Evolutionary conservation across 495 filamentous ascomycete species (phyloP).

Genomic region (Neurospora hispaniola): DNA sequence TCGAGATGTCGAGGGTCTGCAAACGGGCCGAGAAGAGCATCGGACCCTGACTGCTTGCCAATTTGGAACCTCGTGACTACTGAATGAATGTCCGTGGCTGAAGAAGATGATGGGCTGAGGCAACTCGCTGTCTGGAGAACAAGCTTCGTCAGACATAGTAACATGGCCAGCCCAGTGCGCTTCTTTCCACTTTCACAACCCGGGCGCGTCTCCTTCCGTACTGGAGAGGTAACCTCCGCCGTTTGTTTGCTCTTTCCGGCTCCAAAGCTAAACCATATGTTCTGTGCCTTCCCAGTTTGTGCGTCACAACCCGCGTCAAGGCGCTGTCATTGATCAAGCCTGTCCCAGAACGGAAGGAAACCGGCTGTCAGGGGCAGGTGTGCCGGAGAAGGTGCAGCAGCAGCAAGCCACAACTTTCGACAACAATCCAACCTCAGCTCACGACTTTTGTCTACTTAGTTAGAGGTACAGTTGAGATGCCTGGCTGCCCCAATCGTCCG

Average conservation of each 20-base stretch:
- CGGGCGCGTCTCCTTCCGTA: background rate
- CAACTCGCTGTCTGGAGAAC: background rate
- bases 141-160: background rate
- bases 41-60: background rate
- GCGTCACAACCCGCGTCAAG: background rate
- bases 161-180: background rate
- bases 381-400: background rate
- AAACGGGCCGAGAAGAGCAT: background rate
- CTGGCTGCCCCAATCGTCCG: background rate
- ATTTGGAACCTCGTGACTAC: background rate
- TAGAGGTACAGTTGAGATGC: background rate
- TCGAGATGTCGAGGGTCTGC: background rate
- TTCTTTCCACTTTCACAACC: background rate
- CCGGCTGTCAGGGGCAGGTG: background rate
- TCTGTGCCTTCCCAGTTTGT: slow-evolving; percentile 1
- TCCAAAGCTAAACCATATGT: background rate
- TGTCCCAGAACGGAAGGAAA: background rate
- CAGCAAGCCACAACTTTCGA: background rate
- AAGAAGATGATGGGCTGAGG: background rate
- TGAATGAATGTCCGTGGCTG: background rate
- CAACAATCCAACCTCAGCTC: background rate
- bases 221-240: background rate
- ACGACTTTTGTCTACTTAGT: background rate
- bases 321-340: background rate
- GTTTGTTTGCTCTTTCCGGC: background rate